phyloP scores from a whole-genome alignment of 176 grass and related monocot species.

The Aegilops speltoides region DNA sequence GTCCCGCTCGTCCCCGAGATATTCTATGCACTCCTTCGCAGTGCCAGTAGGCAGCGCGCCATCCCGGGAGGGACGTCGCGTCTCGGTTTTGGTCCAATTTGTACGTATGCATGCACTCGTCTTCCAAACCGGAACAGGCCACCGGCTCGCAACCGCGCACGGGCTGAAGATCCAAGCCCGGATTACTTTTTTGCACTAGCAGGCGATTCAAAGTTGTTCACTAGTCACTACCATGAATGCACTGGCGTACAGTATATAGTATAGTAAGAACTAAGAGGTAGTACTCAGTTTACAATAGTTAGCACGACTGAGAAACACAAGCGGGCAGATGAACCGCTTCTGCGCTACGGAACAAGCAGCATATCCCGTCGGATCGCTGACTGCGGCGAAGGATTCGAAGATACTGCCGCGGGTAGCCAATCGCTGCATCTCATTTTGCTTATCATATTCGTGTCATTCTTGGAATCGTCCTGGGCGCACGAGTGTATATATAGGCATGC shows the following conservation, averaged over 20 bases:
- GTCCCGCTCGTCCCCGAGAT: background rate
- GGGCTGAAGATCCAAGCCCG: slow-evolving; percentile 27
- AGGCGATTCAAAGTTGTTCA: background rate
- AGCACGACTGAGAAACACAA: background rate
- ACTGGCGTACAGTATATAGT: too few species aligned
- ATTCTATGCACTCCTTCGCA: background rate
- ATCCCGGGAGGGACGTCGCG: background rate
- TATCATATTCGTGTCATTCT: background rate
- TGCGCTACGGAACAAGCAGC: background rate
- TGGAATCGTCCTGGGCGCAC: too few species aligned
- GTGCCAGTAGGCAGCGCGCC: too few species aligned
- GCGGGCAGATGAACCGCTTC: background rate
- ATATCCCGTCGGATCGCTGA: background rate
- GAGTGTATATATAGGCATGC: background rate
- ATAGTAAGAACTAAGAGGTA: too few species aligned
- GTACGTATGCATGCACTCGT: background rate
- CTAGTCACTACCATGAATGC: background rate
- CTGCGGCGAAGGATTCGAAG: background rate
- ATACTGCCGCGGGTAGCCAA: background rate
- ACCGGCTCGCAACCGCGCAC: too few species aligned
- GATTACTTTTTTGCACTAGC: background rate
- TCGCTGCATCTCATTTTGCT: background rate
- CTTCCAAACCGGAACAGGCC: background rate
- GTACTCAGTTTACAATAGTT: background rate
- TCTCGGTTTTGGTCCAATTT: background rate